Evolutionary conservation across 2,329 filamentous ascomycete genomes (phyloP).

Genomic region (Phialemonium atrogriseum): DNA sequence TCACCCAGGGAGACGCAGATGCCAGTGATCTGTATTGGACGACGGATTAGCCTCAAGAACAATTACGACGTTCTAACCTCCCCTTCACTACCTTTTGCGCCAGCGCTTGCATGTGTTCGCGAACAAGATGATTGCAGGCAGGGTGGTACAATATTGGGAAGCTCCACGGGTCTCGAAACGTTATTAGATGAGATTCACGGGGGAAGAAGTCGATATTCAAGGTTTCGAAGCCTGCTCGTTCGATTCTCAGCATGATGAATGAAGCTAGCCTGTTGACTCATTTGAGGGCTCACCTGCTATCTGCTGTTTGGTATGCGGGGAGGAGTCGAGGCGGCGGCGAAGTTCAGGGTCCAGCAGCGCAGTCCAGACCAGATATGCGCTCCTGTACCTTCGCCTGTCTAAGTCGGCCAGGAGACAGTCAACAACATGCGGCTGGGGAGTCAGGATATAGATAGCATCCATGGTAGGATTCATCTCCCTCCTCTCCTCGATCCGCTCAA

Average conservation of each 20-base stretch:
- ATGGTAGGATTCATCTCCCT: slow-evolving; percentile 78
- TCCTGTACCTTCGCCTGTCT: slow-evolving; percentile 73
- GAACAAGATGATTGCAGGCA: slow-evolving; percentile 75
- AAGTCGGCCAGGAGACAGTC: slow-evolving; percentile 93
- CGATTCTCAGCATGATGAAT: not conserved
- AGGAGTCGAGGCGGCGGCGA: slow-evolving; percentile 67
- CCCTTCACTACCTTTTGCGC: slow-evolving; percentile 66
- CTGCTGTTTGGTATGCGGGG: slow-evolving; percentile 58
- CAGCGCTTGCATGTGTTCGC: slow-evolving; percentile 72
- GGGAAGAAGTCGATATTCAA: slow-evolving; percentile 85
- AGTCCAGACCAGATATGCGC: slow-evolving; percentile 79
- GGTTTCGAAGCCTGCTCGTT: slow-evolving; percentile 56
- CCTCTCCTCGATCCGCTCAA: slow-evolving; percentile 86
- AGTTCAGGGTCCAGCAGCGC: slow-evolving; percentile 60
- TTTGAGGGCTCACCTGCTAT: slow-evolving; percentile 40
- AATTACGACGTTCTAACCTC: not conserved
- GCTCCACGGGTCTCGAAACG: slow-evolving; percentile 91
- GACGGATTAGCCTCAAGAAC: not conserved
- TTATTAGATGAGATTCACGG: slow-evolving; percentile 82
- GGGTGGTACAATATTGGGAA: slow-evolving; percentile 91
- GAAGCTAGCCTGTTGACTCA: too few species aligned
- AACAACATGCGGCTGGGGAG: slow-evolving; percentile 78
- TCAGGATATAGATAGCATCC: slow-evolving; percentile 90
- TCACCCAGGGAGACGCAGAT: slow-evolving; percentile 90
- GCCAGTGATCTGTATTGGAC: slow-evolving; percentile 57